Evolutionary conservation across 108 stramenopile genomes (phyloP).

Genomic region (Cyclotella baltica): DNA sequence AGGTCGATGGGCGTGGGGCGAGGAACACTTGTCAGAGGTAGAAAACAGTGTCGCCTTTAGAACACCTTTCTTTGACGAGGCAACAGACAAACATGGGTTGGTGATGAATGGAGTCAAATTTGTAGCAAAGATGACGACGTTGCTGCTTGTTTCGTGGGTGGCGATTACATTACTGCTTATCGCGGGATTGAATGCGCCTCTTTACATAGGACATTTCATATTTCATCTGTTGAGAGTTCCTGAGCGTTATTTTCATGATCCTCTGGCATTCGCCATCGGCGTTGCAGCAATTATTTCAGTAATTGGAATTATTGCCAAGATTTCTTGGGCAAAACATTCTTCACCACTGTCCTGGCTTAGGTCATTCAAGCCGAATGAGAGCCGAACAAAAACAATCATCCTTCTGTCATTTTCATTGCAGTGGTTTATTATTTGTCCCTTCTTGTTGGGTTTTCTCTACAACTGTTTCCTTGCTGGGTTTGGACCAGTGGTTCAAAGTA

Average conservation of each 20-base stretch:
- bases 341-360: constrained; percentile 48
- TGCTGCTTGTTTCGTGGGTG: constrained; percentile 74
- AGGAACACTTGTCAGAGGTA: constrained; percentile 73
- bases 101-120: constrained; percentile 12
- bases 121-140: constrained; percentile 49
- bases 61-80: constrained; percentile 59
- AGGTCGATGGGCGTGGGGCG: constrained; percentile 87
- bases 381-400: constrained; percentile 46
- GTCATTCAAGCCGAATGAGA: constrained; percentile 57
- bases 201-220: constrained; percentile 62
- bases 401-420: constrained; percentile 45
- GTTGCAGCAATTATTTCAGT: constrained; percentile 59
- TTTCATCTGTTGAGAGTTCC: constrained; percentile 65
- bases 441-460: constrained; percentile 68
- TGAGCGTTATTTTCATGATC: constrained; percentile 74
- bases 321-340: constrained; percentile 23
- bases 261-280: constrained; percentile 78
- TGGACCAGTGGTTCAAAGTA: background rate
- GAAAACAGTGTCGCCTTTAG: constrained; percentile 79
- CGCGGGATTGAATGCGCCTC: constrained; percentile 53
- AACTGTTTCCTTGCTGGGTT: constrained; percentile 53
- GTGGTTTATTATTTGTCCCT: constrained; percentile 71
- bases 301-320: constrained; percentile 25
- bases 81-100: constrained; percentile 3
- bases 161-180: constrained; percentile 59